Evolutionary conservation across 1,284 basidiomycete species (phyloP).

Genomic region (Sporisorium iseilematis-ciliati): DNA sequence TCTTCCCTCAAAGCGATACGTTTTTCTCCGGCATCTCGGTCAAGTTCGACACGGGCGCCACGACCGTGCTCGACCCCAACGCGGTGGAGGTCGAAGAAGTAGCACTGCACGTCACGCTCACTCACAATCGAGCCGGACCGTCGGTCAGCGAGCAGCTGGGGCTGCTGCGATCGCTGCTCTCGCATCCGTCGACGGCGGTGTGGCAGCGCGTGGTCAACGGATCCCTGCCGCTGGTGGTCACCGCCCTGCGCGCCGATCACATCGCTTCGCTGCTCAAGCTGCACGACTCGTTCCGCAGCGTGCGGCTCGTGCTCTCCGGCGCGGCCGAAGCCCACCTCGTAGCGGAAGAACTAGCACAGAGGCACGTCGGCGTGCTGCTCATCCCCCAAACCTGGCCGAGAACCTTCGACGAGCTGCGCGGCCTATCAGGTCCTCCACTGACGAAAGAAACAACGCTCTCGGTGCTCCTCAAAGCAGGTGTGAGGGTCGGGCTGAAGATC

Average conservation of each 20-base stretch:
- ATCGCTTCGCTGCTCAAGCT: slow-evolving; percentile 81
- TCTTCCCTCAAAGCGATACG: slow-evolving; percentile 70
- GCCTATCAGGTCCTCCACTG: slow-evolving; percentile 81
- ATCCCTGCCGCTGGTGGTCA: slow-evolving; percentile 77
- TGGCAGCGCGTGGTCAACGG: slow-evolving; percentile 69
- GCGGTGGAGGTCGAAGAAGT: slow-evolving; percentile 79
- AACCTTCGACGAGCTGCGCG: slow-evolving; percentile 79
- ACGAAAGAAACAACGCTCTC: slow-evolving; percentile 77
- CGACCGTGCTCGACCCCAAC: slow-evolving; percentile 72
- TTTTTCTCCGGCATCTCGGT: slow-evolving; percentile 73
- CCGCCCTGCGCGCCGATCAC: slow-evolving; percentile 79
- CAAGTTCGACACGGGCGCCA: slow-evolving; percentile 48
- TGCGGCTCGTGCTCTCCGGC: slow-evolving; percentile 76
- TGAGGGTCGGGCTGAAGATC: slow-evolving; percentile 81
- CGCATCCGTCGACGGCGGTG: slow-evolving; percentile 43
- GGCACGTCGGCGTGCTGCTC: slow-evolving; percentile 81
- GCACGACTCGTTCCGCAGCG: slow-evolving; percentile 79
- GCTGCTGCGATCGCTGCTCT: slow-evolving; percentile 77
- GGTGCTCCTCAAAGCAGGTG: slow-evolving; percentile 76
- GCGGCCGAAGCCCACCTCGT: slow-evolving; percentile 79
- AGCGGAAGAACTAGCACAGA: slow-evolving; percentile 77
- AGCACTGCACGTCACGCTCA: slow-evolving; percentile 80
- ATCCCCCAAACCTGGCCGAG: slow-evolving; percentile 76
- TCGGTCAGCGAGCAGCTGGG: slow-evolving; percentile 80
- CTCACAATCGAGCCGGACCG: slow-evolving; percentile 70